Evolutionary conservation across 2,329 filamentous ascomycete species (phyloP), one percentile per base, ranked within the genome.

Genomic region (Fusarium tricinctum): DNA sequence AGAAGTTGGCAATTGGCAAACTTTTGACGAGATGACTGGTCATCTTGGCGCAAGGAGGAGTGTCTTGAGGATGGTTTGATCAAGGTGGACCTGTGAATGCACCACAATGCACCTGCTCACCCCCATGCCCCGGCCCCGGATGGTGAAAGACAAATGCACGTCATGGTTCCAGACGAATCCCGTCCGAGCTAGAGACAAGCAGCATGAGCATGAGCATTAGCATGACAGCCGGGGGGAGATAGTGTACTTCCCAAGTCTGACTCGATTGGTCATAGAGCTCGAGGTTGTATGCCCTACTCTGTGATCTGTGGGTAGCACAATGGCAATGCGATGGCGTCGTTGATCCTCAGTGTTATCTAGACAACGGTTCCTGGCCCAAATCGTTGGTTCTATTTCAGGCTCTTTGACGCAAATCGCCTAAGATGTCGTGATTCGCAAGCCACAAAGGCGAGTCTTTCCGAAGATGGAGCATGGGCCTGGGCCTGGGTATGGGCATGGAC

Each of bases 151-250:
- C 44, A 60, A 57, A 74, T 74, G 72, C 72, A 74, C 72, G 72
- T 74, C 72, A 74, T 74, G 72, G 72, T 73, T 73, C 62, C 67
- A 73, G 69, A 73, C 57, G 61, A 58, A 53, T 67, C 66, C 69
- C 68, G 51, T 26, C 58, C 44, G 23, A 64, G 66, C 68, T 59
- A 68, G 49, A 48, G 68, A 71, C 63, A 67, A 68, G 71, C 69
- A 69, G 50, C 62, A 68, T 71, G 72, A 61, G 55, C n/a, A 47
- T 23, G 23, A 23, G 23, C n/a, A 47, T 23, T 6, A 23, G 23
- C 23, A 23, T 69, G 66, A 62, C 68, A 69, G 53, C 59, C 59
- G 68, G 64, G 32, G 65, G 65, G 23, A 66, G 32, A 65, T 76
- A 68, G 70, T 58, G 66, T 60, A 66, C 68, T 61, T 64, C 48